Evolutionary conservation across 352 stramenopile genomes (phyloP), one percentile per base, ranked within the genome.

Genomic region (Phytopythium aichiense): DNA sequence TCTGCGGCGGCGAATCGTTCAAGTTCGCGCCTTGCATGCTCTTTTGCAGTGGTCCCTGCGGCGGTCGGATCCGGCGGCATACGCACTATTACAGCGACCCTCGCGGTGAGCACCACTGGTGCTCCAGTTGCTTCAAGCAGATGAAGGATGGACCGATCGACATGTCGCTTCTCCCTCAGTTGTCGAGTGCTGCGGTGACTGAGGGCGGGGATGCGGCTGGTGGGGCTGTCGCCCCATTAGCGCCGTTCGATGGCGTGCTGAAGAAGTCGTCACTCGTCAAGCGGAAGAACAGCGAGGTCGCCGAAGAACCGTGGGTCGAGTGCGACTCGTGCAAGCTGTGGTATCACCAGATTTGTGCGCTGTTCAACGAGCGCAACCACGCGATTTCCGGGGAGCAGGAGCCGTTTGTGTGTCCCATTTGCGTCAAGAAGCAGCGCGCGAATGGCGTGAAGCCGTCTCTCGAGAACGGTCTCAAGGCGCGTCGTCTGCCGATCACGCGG

Each of bases 291-390:
- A 98, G 98, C 64, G 96, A 99, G 68, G 88, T 98, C 1, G 93
- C 96, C 6, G 94, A 98, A 77, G 96, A 99, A 68, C 87, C 90
- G 58, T 99, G 98, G 98, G 97, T 99, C 5, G 90, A 98, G 63
- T 99, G 98, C 72, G 96, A 99, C 65, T 91, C 87, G 28, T 99
- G 98, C 72, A 97, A 99, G 56, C 71, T 98, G 33, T 99, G 97
- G 97, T 98, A 99, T 49, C 98, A 99, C 75, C 97, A 99, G 64
- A 99, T 99, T 66, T 99, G 98, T 73, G 97, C 95, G 33, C 84
- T 99, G 13, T 99, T 99, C 74, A 99, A 99, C 71, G 97, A 97
- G 62, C 83, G 97, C 2, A 98, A 99, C 64, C 98, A 99, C 72
- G 95, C 95, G 0, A 95, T 95, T 42, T 95, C 87, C 15, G 87